Base-by-base conservation (phyloP, 129 eudicot genomes). In the Artemisia argyi region DNA sequence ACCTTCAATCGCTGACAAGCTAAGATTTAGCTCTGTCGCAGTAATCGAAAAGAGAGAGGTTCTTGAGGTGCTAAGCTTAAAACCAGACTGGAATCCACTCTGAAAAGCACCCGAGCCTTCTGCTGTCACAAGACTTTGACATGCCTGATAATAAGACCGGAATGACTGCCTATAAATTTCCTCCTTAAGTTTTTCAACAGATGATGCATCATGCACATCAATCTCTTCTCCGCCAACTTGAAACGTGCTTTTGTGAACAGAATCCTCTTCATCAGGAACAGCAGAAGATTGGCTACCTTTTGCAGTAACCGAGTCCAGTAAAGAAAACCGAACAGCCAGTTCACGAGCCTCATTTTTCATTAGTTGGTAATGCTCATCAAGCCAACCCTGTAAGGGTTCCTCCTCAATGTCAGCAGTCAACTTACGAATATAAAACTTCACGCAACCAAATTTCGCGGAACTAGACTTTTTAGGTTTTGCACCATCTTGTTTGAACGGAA, bases 361-460 rank as follows among this genome's bases (percentile, higher is more conserved):
- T 17, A 94, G 85, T 61, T 72, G 86, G 78, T 81, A 90, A 73
- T 88, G 99, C 73, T 94, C 97, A 78, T 94, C 99, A 70, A 94
- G 97, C 99, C 99, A 94, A 60, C 99, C 99, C 79, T 94, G 99
- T 53, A 94, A 11, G 26, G 97, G 99, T 67, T 94, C 97, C 80
- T 94, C 99, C 81, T 94, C 99, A 16, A 94, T 84, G 66, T 94
- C 97, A 79, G 90, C 97, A 63, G 87, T 90, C 73, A 94, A 68
- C 81, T 90, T 94, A 59, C 93, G 92, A 52, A 90, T 83, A 77
- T 79, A 81, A 65, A 88, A 84, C 70, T 82, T 94, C 24, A 94
- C 78, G 72, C 89, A 77, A 74, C 99, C 99, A 58, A 83, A 48
- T 77, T 85, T 93, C 11, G 89, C 61, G 60, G 91, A 81, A 77